Evolutionary conservation across 495 filamentous ascomycete genomes (phyloP).

Genomic region (Viridothelium virens): DNA sequence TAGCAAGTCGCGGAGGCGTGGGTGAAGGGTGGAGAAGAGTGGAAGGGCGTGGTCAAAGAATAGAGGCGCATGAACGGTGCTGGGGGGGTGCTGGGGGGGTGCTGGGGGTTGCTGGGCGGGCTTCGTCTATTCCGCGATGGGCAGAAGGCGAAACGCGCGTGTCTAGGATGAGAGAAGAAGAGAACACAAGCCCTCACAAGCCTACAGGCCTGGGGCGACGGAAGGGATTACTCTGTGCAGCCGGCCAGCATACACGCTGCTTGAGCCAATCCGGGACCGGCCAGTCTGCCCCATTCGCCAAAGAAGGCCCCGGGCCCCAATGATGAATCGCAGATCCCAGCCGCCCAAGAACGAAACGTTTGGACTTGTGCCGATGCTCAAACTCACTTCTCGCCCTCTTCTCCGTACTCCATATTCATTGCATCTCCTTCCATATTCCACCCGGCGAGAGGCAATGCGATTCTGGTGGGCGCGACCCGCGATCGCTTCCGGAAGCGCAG

Average conservation of each 20-base stretch:
- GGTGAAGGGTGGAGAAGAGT: not conserved
- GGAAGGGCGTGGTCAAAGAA: not conserved
- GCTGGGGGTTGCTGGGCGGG: not conserved
- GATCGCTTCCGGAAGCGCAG: no score
- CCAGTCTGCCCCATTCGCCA: not conserved
- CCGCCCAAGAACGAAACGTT: no score
- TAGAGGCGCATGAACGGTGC: slow-evolving; percentile 1
- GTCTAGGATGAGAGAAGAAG: not conserved
- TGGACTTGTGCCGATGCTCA: no score
- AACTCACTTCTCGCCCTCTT: no score
- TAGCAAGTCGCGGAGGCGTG: not conserved
- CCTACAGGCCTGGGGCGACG: not conserved
- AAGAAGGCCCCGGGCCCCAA: not conserved
- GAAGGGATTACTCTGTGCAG: slow-evolving; percentile 4
- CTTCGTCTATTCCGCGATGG: not conserved
- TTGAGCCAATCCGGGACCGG: not conserved
- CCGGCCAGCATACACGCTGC: not conserved
- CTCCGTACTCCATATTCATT: no score
- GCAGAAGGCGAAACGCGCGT: slow-evolving; percentile 7
- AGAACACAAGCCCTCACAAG: not conserved
- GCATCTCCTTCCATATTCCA: no score
- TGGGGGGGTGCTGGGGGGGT: no score
- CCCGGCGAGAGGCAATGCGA: no score
- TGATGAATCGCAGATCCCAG: no score
- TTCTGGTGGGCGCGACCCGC: no score